phyloP scores from a whole-genome alignment of 1,139 yeast genomes.

The Lodderomyces theae region DNA sequence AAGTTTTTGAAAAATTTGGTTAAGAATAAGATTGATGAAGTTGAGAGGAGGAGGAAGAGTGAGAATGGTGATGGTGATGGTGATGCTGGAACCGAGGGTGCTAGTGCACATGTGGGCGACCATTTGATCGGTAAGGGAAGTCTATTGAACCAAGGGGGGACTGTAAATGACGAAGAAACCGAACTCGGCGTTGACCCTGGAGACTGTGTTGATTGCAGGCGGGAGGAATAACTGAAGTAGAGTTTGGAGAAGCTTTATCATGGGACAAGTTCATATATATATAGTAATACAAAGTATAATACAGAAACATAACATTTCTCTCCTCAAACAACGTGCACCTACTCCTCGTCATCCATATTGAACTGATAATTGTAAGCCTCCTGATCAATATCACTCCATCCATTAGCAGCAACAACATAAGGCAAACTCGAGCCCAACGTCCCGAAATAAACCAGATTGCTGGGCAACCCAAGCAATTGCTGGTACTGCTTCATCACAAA shows the following conservation, averaged over 20 bases:
- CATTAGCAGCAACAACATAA: slow-evolving; percentile 36
- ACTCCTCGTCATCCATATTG: slow-evolving; percentile 14
- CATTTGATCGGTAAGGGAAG: slow-evolving; percentile 25
- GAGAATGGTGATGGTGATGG: slow-evolving; percentile 15
- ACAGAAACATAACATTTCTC: too few species aligned
- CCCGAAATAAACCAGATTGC: slow-evolving; percentile 38
- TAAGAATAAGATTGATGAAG: slow-evolving; percentile 20
- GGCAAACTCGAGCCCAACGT: slow-evolving; percentile 41
- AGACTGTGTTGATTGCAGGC: slow-evolving; percentile 16
- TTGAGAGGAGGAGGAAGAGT: slow-evolving; percentile 23
- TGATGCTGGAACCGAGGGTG: slow-evolving; percentile 16
- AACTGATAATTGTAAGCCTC: slow-evolving; percentile 16
- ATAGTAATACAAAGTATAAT: too few species aligned
- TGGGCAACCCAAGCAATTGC: slow-evolving; percentile 40
- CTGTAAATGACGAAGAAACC: not conserved
- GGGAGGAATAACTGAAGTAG: not conserved
- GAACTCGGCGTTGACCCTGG: not conserved
- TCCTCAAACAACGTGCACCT: not conserved
- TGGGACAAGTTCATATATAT: too few species aligned
- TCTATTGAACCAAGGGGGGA: slow-evolving; percentile 11
- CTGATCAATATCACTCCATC: slow-evolving; percentile 38
- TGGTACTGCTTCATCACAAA: slow-evolving; percentile 47
- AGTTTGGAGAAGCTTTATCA: too few species aligned
- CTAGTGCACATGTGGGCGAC: slow-evolving; percentile 15
- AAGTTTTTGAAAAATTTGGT: slow-evolving; percentile 39